phyloP scores from a whole-genome alignment of 2,329 filamentous ascomycete species.

The Cladobotryum protrusum region DNA sequence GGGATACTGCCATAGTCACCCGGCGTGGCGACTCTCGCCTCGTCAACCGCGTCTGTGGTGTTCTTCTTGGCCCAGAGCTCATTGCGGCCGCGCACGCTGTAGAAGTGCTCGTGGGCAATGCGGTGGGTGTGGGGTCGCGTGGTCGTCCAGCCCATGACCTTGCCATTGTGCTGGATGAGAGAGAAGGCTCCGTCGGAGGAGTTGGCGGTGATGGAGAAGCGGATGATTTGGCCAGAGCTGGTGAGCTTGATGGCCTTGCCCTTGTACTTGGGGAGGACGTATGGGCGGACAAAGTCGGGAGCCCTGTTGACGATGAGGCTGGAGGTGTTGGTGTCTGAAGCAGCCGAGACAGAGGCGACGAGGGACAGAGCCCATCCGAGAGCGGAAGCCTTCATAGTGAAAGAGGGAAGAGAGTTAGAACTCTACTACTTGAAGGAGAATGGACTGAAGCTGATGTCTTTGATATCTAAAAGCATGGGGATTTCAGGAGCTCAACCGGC shows the following conservation, averaged over 20 bases:
- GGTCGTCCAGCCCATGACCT: conserved; percentile 9
- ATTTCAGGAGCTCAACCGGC: too few relatives aligned
- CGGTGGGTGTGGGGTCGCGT: conserved; percentile 17
- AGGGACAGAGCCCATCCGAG: background rate
- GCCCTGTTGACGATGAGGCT: conserved; percentile 14
- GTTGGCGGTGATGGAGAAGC: conserved; percentile 17
- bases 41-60: conserved; percentile 10
- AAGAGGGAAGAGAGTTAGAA: too few relatives aligned
- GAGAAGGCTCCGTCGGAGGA: conserved; percentile 19
- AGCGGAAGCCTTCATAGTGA: too few relatives aligned
- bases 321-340: too few relatives aligned
- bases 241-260: conserved; percentile 18
- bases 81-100: conserved; percentile 16
- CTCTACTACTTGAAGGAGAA: too few relatives aligned
- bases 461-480: too few relatives aligned
- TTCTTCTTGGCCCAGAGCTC: conserved; percentile 19
- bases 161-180: conserved; percentile 18
- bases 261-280: conserved; percentile 19
- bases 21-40: conserved; percentile 15
- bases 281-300: conserved; percentile 17
- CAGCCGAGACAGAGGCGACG: background rate
- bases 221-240: conserved; percentile 15
- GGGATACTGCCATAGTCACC: conserved; percentile 19
- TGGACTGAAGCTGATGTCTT: too few relatives aligned
- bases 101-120: conserved; percentile 17